Base-by-base conservation (phyloP, 305 asterid genomes). In the Fraxinus ornus region DNA sequence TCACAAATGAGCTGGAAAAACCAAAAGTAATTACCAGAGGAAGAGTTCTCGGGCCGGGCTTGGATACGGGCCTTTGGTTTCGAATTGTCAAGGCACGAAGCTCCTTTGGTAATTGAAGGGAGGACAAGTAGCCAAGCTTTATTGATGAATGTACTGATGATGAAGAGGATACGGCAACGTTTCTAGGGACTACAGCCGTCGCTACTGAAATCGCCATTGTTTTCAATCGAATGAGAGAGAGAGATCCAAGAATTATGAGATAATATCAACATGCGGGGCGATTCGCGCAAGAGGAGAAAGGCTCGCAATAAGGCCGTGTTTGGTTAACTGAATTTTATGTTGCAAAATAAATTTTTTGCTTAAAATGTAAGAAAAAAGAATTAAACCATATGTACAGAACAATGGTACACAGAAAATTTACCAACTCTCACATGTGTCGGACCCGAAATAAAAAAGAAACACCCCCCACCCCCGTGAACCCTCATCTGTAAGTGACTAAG, bases 161-260 rank as follows among this genome's bases (percentile, higher is more conserved):
- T 8, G 91, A 75, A 64, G 91, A 86, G 44, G 91, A 68, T 24
- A 81, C 75, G 21, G 84, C 80, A 66, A 83, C 76, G 78, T 68
- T 64, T 30, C 30, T 80, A 7, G 88, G 75, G 28, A 82, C 75
- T 79, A 28, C 75, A 68, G 91, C 86, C 26, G 91, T 88, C 76
- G 88, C 81, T 22, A 78, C 66, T 33, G 95, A 89, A 84, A 91
- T 87, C 87, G 98, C 93, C 98, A 94, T 91, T 83, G 30, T 44
- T 82, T 36, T 2, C 17, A 2, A 7, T 19, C 4, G 15, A 62
- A 22, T 7, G 17, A 2, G 75, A 12, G 75, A 26, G 10, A 26
- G 37, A 5, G 30, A 24, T 24, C n/a, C 3, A 24, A 6, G 37
- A 68, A 28, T 4, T 19, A 4, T 24, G 79, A 62, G 81, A 74